Evolutionary conservation across 805 yeast species (phyloP).

Genomic region (Candida peoriensis): DNA sequence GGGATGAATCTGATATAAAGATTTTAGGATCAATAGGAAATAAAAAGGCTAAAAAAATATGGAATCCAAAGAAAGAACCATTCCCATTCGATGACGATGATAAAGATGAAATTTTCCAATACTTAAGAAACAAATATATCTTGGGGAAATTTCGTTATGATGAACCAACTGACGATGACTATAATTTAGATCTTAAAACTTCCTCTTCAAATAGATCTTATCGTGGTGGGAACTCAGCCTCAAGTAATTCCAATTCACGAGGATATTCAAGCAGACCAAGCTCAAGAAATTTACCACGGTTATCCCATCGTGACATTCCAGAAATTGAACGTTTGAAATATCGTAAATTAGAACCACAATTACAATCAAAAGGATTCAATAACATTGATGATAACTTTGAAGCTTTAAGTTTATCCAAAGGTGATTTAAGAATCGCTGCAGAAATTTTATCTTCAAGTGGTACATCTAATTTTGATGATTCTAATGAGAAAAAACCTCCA

Average conservation of each 20-base stretch:
- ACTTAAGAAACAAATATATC: constrained; percentile 63
- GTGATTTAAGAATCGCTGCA: constrained; percentile 55
- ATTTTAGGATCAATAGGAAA: constrained; percentile 48
- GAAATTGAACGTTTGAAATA: constrained; percentile 49
- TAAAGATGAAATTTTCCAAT: constrained; percentile 52
- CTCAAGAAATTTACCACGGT: constrained; percentile 29
- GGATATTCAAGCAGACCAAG: too few species aligned
- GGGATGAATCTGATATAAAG: constrained; percentile 57
- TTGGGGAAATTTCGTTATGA: constrained; percentile 46
- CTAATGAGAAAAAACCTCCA: constrained; percentile 43
- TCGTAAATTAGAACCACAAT: constrained; percentile 40
- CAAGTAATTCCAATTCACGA: constrained; percentile 14
- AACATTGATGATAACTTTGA: constrained; percentile 57
- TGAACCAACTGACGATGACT: constrained; percentile 26
- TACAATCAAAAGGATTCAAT: constrained; percentile 51
- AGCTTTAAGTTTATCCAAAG: constrained; percentile 54
- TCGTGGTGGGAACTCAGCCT: constrained; percentile 7
- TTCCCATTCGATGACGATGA: constrained; percentile 77
- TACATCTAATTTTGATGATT: constrained; percentile 33
- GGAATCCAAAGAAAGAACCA: constrained; percentile 67
- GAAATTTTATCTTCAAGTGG: constrained; percentile 42
- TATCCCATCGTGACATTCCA: constrained; percentile 49
- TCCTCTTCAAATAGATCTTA: constrained; percentile 4
- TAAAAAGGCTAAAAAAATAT: constrained; percentile 47
- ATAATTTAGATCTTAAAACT: constrained; percentile 10